Evolutionary conservation across 164 flowering plant species (phyloP), one percentile per base, ranked within the genome.

Genomic region (Umbilicus rupestris): DNA sequence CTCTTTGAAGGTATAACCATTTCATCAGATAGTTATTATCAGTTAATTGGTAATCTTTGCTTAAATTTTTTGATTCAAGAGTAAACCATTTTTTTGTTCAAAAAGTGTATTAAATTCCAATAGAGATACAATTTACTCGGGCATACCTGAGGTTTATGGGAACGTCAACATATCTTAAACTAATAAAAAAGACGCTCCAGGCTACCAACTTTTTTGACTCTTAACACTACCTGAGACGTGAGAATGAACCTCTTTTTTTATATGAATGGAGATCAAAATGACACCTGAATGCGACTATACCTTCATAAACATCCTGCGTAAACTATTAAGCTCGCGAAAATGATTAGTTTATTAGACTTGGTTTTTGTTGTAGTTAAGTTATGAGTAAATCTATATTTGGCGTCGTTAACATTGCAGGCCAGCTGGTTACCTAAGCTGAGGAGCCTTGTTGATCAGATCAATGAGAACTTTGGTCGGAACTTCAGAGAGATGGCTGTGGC

Each of bases 401-500:
- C 24, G 0, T 26, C 29, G 15, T 6, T 22, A 52, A 22, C 24
- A 22, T 22, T 52, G 58, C 9, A 92, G 98, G 84, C 73, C 73
- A 77, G 46, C 35, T 94, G 99, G 99, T 96, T 94, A 62, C 92
- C 96, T 68, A 88, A 88, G 58, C 74, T 94, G 72, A 83, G 92
- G 78, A 83, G 65, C 58, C 96, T 94, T 74, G 96, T 94, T 63
- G 58, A 78, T 42, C 87, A 78, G 76, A 94, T 94, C 66, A 88
- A 89, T 78, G 89, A 82, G 68, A 94, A 93, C 59, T 94, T 94
- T 42, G 80, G 99, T 69, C 82, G 76, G 19, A 94, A 91, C 76
- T 94, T 94, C 69, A 85, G 81, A 73, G 94, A 94, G 72, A 94
- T 94, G 99, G 99, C 99, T 62, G 91, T 94, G 77, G 97, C 99